Percentiles rank a stretch among this genome's conserved stretches.
These are phyloP conservation scores for Monosporascus sp. DNA, from an alignment of 2,329 filamentous ascomycete genomes.

Conservation along the genomic window DNA sequence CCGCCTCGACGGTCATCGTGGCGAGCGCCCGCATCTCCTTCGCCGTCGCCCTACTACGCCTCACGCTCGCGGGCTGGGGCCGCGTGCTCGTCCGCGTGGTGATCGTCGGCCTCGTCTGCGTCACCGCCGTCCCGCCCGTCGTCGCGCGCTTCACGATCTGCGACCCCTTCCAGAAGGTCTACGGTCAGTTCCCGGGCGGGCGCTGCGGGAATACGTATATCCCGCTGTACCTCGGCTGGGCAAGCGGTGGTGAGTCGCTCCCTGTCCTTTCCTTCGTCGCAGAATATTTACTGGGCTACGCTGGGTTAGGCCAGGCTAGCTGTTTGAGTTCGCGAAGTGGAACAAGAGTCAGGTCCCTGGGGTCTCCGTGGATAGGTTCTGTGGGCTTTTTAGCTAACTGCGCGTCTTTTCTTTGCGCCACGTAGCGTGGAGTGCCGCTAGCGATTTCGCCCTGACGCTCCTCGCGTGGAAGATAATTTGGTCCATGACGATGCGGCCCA, in stretches of 20 bases:
- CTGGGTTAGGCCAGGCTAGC: no score
- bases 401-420: neutral
- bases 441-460: conserved; percentile 3
- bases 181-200: neutral
- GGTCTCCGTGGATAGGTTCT: neutral
- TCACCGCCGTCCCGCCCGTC: conserved; percentile 1
- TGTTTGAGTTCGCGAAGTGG: no score
- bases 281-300: no score
- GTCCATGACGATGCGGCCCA: conserved; percentile 2
- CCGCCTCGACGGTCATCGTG: neutral
- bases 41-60: conserved; percentile 1
- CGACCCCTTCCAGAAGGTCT: conserved; percentile 1
- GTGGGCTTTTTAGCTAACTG: neutral
- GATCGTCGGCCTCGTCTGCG: neutral
- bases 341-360: neutral
- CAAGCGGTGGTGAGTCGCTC: conserved; percentile 1
- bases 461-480: conserved; percentile 5
- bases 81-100: neutral
- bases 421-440: conserved; percentile 3
- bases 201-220: conserved; percentile 1
- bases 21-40: conserved; percentile 1
- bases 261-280: no score
- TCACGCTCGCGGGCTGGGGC: neutral
- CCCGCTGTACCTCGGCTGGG: conserved; percentile 4
- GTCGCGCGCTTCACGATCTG: conserved; percentile 1